Evolutionary conservation across 73 alveolate species (phyloP).

Genomic region (Paramecium sonneborni): DNA sequence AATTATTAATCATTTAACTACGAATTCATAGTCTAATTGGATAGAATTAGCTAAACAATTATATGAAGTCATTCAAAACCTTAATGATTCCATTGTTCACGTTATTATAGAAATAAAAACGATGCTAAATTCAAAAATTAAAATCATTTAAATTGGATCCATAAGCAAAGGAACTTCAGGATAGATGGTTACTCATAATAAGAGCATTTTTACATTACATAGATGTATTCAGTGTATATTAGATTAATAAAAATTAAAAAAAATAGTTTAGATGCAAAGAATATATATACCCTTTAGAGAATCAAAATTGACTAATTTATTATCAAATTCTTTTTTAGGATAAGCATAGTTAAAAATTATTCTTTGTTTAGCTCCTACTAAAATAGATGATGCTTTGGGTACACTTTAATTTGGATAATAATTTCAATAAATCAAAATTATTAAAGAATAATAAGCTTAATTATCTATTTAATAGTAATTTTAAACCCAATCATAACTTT

Average conservation of each 20-base stretch:
- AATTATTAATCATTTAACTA: neutral
- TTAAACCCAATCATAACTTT: neutral
- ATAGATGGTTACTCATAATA: neutral
- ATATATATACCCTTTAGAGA: constrained; percentile 37
- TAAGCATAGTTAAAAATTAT: neutral
- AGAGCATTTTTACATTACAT: neutral
- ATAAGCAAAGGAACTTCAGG: neutral
- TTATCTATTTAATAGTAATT: neutral
- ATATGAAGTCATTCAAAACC: neutral
- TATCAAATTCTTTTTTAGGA: constrained; percentile 12
- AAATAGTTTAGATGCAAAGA: neutral
- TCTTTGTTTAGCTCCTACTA: neutral
- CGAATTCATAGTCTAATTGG: neutral
- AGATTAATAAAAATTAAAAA: neutral
- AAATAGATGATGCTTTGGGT: neutral
- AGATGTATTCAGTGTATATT: neutral
- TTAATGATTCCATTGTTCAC: neutral
- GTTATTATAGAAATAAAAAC: constrained; percentile 10
- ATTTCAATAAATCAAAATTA: neutral
- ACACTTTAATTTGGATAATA: constrained; percentile 34
- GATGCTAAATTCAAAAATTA: neutral
- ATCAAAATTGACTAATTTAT: constrained; percentile 11
- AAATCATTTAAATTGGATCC: neutral
- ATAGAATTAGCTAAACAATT: neutral
- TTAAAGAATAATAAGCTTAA: neutral